Conservation (phyloP, 192 early-diverging fungal genomes). For the Coemansia nantahalensis region DNA sequence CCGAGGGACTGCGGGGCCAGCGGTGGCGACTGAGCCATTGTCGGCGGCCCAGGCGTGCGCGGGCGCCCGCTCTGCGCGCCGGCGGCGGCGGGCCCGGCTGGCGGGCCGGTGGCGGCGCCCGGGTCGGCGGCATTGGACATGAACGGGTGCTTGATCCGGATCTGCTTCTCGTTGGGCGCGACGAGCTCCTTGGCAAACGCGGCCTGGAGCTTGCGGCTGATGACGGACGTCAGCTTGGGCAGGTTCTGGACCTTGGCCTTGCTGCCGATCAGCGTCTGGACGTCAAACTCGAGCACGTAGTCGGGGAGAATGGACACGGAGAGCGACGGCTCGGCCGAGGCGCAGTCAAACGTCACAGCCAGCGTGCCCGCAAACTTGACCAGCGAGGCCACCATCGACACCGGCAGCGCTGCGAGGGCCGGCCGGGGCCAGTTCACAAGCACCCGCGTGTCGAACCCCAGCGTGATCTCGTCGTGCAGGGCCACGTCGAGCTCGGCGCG, state of each 20-base stretch:
- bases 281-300: conserved; percentile 82
- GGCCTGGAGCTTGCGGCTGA: conserved; percentile 66
- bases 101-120: not conserved
- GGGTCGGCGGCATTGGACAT: conserved; percentile 24
- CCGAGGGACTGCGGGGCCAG: not conserved
- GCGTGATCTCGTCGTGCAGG: conserved; percentile 88
- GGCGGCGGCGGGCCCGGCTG: no score
- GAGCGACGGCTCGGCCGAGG: conserved; percentile 26
- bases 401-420: conserved; percentile 85
- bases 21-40: not conserved
- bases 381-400: conserved; percentile 82
- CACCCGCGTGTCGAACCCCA: conserved; percentile 89
- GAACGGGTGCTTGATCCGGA: conserved; percentile 51
- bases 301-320: conserved; percentile 55
- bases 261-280: conserved; percentile 89
- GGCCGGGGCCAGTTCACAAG: conserved; percentile 95
- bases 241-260: conserved; percentile 96
- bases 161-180: conserved; percentile 42
- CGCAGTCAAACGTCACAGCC: conserved; percentile 48
- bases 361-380: conserved; percentile 90
- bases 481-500: conserved; percentile 68
- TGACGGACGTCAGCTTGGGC: conserved; percentile 87
- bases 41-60: not conserved
- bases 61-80: no score
- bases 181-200: conserved; percentile 50